A percentile compares a stretch with the other conserved stretches of the same genome.
Conservation (phyloP, 192 early-diverging fungal species). For the Coemansia sp. region DNA sequence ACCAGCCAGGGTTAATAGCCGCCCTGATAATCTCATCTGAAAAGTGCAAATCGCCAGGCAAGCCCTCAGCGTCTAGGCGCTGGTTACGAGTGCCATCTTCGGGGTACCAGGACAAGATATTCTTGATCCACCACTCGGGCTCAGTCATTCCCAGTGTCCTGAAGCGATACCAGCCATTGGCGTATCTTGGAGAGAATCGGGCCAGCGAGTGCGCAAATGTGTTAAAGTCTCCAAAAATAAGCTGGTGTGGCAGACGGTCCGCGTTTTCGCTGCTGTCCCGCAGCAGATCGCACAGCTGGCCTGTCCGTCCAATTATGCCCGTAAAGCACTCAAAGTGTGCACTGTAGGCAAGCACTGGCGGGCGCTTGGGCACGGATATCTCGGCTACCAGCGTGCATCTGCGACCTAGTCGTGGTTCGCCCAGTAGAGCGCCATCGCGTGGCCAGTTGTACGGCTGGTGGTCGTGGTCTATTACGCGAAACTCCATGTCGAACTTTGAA, state of each 20-base stretch:
- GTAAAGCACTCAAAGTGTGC: conserved; percentile 79
- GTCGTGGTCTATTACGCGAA: conserved; percentile 67
- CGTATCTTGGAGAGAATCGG: conserved; percentile 66
- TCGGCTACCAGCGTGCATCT: conserved; percentile 67
- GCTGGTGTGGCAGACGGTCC: conserved; percentile 63
- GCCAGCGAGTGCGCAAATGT: conserved; percentile 80
- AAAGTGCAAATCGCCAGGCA: conserved; percentile 28
- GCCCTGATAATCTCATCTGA: conserved; percentile 43
- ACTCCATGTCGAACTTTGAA: conserved; percentile 65
- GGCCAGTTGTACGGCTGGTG: conserved; percentile 78
- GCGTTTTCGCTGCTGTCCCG: conserved; percentile 58
- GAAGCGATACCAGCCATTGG: conserved; percentile 68
- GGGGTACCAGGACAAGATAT: conserved; percentile 61
- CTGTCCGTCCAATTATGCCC: conserved; percentile 70
- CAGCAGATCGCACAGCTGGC: conserved; percentile 73
- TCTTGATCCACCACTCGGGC: conserved; percentile 70
- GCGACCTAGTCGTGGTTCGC: conserved; percentile 70
- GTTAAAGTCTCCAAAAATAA: conserved; percentile 78
- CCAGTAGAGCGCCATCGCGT: conserved; percentile 59
- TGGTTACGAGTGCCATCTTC: conserved; percentile 39
- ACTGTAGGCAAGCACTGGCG: conserved; percentile 69
- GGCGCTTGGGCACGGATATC: conserved; percentile 55
- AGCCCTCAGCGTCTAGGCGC: conserved; percentile 20
- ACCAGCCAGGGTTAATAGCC: conserved; percentile 77
- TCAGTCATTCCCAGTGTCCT: conserved; percentile 68